Conservation (phyloP, 2,329 filamentous ascomycete species). For the Sporothrix pseudoabietina region DNA sequence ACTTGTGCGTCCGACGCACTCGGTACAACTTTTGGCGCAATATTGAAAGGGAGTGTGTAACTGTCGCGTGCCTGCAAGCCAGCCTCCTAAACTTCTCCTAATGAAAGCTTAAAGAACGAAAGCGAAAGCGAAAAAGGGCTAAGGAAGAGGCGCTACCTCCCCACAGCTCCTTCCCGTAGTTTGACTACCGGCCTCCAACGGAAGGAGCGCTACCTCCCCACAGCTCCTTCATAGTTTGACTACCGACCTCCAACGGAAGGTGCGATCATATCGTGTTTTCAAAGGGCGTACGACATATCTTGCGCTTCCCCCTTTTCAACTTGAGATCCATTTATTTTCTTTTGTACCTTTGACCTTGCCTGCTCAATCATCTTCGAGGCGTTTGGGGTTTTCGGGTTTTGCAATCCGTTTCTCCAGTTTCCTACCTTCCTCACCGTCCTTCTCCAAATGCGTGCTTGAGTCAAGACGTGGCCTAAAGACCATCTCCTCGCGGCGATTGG, state of each 20-base stretch:
- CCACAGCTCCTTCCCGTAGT: background rate
- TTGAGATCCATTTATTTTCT: background rate
- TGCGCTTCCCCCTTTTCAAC: background rate
- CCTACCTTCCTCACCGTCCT: background rate
- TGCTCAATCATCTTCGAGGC: background rate
- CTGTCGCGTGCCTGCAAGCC: background rate
- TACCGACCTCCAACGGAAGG: background rate
- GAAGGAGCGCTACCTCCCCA: background rate
- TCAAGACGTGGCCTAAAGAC: background rate
- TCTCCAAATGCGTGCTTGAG: conserved; percentile 1
- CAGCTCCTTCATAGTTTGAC: background rate
- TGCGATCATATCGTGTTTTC: background rate
- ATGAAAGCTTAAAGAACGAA: background rate
- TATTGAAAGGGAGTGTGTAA: background rate
- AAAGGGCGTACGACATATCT: background rate
- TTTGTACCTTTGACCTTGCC: background rate
- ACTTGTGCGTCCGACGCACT: background rate
- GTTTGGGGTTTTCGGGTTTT: too few relatives aligned
- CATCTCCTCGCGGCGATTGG: background rate
- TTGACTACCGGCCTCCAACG: background rate
- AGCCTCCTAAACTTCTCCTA: background rate
- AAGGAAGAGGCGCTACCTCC: background rate
- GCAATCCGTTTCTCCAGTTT: background rate
- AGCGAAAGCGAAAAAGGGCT: background rate
- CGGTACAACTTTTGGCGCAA: background rate